Conservation (phyloP, 2,329 filamentous ascomycete species). For the Fusarium sp. region DNA sequence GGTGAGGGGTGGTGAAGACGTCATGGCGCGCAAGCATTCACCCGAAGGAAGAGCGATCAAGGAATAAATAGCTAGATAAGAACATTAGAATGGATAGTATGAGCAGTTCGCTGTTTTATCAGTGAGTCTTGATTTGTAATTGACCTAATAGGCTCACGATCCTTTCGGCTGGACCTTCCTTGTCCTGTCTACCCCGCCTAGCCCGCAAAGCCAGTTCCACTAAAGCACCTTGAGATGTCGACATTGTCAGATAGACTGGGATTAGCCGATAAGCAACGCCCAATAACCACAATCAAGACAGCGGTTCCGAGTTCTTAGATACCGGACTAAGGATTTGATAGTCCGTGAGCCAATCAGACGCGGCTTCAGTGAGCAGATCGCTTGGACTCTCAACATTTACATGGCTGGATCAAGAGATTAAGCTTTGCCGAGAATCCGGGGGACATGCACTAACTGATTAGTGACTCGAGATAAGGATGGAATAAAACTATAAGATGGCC, state of each 20-base stretch:
- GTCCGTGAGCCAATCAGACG: neutral
- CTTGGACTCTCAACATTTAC: constrained; percentile 14
- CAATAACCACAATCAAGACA: neutral
- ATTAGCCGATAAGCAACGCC: neutral
- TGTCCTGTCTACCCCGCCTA: neutral
- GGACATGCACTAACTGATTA: neutral
- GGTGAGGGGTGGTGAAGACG: accelerated
- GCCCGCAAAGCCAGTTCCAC: neutral
- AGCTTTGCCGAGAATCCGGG: constrained; percentile 18
- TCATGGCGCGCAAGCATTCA: neutral
- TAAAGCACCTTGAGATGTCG: neutral
- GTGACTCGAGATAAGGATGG: constrained; percentile 6
- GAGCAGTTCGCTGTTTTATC: neutral
- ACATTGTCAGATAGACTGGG: neutral
- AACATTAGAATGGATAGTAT: neutral
- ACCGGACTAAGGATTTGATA: neutral
- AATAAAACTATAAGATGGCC: neutral
- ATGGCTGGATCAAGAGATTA: neutral
- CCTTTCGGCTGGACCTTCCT: neutral
- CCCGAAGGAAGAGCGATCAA: neutral
- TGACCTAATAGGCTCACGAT: neutral
- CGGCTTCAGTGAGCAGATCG: neutral
- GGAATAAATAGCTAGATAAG: neutral
- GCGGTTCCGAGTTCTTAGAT: no score
- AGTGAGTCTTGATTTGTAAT: neutral